Percentiles rank a stretch among this genome's conserved stretches.
These are phyloP conservation scores for Tricholoma terreum DNA, from an alignment of 768 basidiomycete genomes.

Conservation along the genomic window DNA sequence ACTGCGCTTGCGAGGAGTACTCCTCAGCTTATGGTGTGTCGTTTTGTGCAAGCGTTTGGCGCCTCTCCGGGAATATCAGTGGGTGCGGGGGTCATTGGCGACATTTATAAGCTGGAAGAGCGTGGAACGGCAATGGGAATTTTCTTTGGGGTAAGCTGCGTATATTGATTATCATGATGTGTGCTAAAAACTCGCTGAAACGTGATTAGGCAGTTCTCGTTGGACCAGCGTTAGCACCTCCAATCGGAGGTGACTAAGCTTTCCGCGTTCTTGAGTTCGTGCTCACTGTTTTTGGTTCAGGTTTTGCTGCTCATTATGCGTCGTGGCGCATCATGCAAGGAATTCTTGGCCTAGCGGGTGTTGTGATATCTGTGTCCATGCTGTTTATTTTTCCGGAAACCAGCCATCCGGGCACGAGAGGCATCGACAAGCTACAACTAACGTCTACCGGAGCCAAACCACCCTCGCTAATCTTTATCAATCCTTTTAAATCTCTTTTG, in stretches of 20 bases:
- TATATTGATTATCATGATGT: too few relatives aligned
- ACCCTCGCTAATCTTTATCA: slow-evolving; percentile 44
- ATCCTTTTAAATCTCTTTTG: slow-evolving; percentile 52
- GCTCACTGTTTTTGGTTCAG: slow-evolving; percentile 23
- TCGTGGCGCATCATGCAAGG: slow-evolving; percentile 67
- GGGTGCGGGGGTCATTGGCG: slow-evolving; percentile 54
- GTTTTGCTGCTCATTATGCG: slow-evolving; percentile 50
- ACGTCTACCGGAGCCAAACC: slow-evolving; percentile 14
- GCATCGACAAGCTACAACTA: slow-evolving; percentile 44
- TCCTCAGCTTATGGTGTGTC: slow-evolving; percentile 50
- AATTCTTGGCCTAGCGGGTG: slow-evolving; percentile 37
- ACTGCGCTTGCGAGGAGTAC: slow-evolving; percentile 44
- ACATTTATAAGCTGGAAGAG: slow-evolving; percentile 58
- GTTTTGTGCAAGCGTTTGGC: slow-evolving; percentile 64
- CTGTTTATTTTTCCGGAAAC: slow-evolving; percentile 61
- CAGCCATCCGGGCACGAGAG: slow-evolving; percentile 54
- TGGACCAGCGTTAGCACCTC: slow-evolving; percentile 60
- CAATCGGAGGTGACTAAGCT: slow-evolving; percentile 43
- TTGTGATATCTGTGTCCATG: slow-evolving; percentile 39
- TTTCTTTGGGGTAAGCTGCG: slow-evolving; percentile 30
- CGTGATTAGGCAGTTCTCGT: slow-evolving; percentile 45
- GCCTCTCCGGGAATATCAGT: slow-evolving; percentile 50
- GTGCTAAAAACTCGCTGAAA: neutral
- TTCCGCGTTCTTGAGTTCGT: neutral
- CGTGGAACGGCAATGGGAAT: slow-evolving; percentile 41